A percentile compares a stretch with the other conserved stretches of the same genome.
phyloP scores from a whole-genome alignment of 2,329 filamentous ascomycete species.

The Calonectria montana region DNA sequence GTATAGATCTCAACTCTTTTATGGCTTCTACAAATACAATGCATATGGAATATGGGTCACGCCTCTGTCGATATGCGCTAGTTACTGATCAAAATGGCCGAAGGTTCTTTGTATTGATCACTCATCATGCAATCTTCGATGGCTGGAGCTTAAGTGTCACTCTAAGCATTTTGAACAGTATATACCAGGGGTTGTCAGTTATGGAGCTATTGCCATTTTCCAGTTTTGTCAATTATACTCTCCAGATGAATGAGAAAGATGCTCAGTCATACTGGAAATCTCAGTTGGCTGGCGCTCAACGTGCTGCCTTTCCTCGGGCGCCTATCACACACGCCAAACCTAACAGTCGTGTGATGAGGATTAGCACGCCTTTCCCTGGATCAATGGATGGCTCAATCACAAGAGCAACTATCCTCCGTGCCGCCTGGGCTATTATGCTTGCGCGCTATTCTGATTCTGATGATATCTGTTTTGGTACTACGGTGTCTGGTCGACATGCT shows the following conservation, averaged over 20 bases:
- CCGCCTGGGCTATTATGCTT: slow-evolving; percentile 64
- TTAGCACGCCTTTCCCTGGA: neutral
- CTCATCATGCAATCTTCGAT: slow-evolving; percentile 2
- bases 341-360: slow-evolving; percentile 54
- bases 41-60: neutral
- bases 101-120: neutral
- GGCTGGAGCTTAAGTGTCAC: slow-evolving; percentile 2
- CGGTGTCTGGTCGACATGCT: slow-evolving; percentile 52
- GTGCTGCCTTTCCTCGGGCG: slow-evolving; percentile 56
- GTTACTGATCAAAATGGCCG: neutral
- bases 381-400: slow-evolving; percentile 9
- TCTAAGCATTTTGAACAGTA: neutral
- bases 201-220: neutral
- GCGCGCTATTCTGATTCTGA: slow-evolving; percentile 56
- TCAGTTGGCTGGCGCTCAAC: slow-evolving; percentile 30
- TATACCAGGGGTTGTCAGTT: neutral
- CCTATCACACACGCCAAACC: slow-evolving; percentile 58
- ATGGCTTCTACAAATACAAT: neutral
- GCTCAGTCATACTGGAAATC: neutral
- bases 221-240: neutral
- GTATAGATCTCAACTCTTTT: neutral
- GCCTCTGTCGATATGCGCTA: neutral
- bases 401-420: slow-evolving; percentile 34
- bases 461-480: slow-evolving; percentile 57
- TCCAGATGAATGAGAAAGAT: neutral